These are phyloP conservation scores for Tolypocladium amazonense DNA, from an alignment of 2,329 filamentous ascomycete genomes.

Conservation along the genomic window DNA sequence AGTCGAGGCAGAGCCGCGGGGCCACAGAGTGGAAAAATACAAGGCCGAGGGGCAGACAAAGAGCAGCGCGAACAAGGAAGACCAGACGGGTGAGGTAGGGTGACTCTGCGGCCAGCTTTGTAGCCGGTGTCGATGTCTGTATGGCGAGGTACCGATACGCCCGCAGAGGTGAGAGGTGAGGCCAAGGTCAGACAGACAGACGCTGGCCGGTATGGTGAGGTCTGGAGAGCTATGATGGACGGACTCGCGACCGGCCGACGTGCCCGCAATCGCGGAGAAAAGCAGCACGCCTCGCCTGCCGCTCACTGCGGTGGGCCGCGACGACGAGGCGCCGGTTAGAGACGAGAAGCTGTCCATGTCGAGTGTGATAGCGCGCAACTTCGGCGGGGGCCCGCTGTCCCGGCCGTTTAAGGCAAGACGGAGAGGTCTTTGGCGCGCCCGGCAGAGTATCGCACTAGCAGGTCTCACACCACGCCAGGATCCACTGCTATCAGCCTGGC, in stretches of 20 bases:
- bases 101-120: not conserved
- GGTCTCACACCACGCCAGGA: not conserved
- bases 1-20: not conserved
- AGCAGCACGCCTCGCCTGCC: not conserved
- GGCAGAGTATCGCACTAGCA: not conserved
- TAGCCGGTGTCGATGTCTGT: not conserved
- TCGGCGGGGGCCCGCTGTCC: no score
- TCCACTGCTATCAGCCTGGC: not conserved
- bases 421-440: not conserved
- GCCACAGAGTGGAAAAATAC: not conserved
- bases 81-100: not conserved
- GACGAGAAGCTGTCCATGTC: not conserved
- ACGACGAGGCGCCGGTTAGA: not conserved
- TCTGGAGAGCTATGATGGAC: not conserved
- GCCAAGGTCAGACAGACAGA: not conserved
- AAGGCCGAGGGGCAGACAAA: not conserved
- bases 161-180: not conserved
- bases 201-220: not conserved
- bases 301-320: not conserved
- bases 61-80: not conserved
- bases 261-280: constrained; percentile 5
- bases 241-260: not conserved
- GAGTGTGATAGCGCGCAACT: not conserved
- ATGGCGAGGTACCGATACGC: not conserved
- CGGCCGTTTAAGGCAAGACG: no score